Percentiles rank a stretch among this genome's conserved stretches.
Evolutionary conservation across 768 basidiomycete genomes (phyloP).

Genomic region (Trametes gibbosa): DNA sequence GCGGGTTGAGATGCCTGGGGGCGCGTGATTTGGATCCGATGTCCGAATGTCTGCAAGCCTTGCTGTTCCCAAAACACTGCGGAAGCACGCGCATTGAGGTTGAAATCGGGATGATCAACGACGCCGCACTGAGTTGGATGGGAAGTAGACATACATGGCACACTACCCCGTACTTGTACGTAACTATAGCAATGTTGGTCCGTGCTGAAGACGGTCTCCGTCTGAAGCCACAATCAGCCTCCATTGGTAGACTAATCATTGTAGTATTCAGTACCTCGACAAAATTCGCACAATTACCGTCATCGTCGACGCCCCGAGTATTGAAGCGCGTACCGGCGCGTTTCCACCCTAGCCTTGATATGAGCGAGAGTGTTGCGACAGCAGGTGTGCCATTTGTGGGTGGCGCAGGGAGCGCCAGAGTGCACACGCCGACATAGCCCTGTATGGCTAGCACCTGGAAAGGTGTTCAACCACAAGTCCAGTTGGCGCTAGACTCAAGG

Average conservation of each 20-base stretch:
- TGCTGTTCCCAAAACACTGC: constrained; percentile 99
- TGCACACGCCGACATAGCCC: constrained; percentile 85
- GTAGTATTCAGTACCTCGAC: constrained; percentile 64
- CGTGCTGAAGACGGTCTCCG: constrained; percentile 87
- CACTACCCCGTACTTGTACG: constrained; percentile 91
- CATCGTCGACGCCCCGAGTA: constrained; percentile 93
- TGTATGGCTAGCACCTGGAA: constrained; percentile 83
- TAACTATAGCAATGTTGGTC: constrained; percentile 89
- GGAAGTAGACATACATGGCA: constrained; percentile 71
- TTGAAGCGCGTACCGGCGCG: constrained; percentile 97
- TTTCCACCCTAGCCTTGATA: constrained; percentile 90
- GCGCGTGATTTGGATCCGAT: constrained; percentile 90
- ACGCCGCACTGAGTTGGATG: neutral
- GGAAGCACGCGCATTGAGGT: constrained; percentile 3
- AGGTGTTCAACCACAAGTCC: neutral
- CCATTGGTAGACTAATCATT: neutral
- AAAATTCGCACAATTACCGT: constrained; percentile 93
- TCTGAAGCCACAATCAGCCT: constrained; percentile 44
- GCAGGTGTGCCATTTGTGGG: constrained; percentile 71
- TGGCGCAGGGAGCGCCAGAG: constrained; percentile 72
- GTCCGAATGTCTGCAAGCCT: constrained; percentile 91
- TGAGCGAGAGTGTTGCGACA: constrained; percentile 73
- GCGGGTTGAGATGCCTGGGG: constrained; percentile 96
- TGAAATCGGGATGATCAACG: neutral
- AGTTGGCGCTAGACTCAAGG: constrained; percentile 1